Evolutionary conservation across 495 filamentous ascomycete genomes (phyloP).

Genomic region (Xylaria flabelliformis): DNA sequence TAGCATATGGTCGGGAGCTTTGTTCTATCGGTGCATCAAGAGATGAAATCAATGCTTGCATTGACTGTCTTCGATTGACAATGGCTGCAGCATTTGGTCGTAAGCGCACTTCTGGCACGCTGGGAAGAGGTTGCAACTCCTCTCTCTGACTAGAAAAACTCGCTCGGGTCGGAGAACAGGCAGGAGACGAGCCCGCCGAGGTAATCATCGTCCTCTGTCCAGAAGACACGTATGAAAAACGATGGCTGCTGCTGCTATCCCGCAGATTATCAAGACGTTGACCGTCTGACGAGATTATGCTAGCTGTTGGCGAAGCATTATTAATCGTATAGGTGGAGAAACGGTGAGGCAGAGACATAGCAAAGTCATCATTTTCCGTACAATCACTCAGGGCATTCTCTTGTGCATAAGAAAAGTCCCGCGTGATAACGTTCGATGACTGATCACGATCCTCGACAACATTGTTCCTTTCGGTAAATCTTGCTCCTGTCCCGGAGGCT

Average conservation of each 20-base stretch:
- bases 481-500: conserved; percentile 49
- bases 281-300: conserved; percentile 56
- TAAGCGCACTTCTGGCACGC: conserved; percentile 42
- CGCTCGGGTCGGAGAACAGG: conserved; percentile 55
- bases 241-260: conserved; percentile 56
- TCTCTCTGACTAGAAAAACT: conserved; percentile 50
- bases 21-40: conserved; percentile 46
- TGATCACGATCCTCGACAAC: conserved; percentile 59
- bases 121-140: conserved; percentile 38
- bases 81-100: conserved; percentile 62
- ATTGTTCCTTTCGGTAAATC: conserved; percentile 57
- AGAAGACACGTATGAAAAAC: conserved; percentile 66
- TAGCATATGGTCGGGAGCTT: conserved; percentile 15
- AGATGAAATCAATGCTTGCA: conserved; percentile 55
- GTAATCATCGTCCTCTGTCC: conserved; percentile 63
- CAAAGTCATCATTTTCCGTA: conserved; percentile 31
- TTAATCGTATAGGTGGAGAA: conserved; percentile 40
- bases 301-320: conserved; percentile 55
- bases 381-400: conserved; percentile 33
- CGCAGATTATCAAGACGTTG: conserved; percentile 57
- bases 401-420: conserved; percentile 44
- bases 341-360: conserved; percentile 26
- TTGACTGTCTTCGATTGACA: conserved; percentile 57
- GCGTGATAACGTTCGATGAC: conserved; percentile 46
- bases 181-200: conserved; percentile 60